Base-by-base conservation (phyloP, 2,329 filamentous ascomycete species). In the Rhexocercosporidium sp. region DNA sequence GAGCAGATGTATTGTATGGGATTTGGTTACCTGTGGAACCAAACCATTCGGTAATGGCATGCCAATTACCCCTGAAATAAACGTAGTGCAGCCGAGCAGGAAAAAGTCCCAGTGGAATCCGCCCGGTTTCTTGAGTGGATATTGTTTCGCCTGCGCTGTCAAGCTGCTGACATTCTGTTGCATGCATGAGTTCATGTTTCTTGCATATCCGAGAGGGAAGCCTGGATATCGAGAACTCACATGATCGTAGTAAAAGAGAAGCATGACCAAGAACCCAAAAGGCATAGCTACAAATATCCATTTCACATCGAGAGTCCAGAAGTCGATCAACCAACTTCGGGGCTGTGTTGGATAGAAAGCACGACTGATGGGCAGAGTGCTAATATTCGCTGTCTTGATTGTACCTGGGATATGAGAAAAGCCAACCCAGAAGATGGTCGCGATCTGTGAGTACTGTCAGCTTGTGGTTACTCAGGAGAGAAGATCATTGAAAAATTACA, bases 221-320 rank as follows among this genome's bases (percentile, higher is more conserved):
- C 11, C 44, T 8, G 7, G 3, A 20, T 20, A 3, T 20, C n/a
- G 16, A 27, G 22, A 59, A 65, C 57, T 34, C 25, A 82, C 81
- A 74, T 86, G 85, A 74, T 86, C 85, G 70, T 85, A 86, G 75
- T 86, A 87, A 76, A 86, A 86, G 2, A 87, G 79, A 5, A 85
- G 70, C 68, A 84, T 86, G 34, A 85, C 75, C 31, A 87, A 72
- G 62, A 86, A 82, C 0, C 83, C 85, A 66, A 86, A 85, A 0
- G 84, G 84, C 25, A 85, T 70, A 2, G 84, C 82, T 1, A 85
- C 81, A 64, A 86, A 86, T 2, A 86, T 79, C 82, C 83, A 85
- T 69, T 82, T 83, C 20, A 79, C 78, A 18, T 82, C 79, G 4
- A 86, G 75, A 25, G 80, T 82, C 83, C 84, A 86, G 71, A 87